Evolutionary conservation across 805 yeast species (phyloP).

Genomic region (Limtongia smithiae): DNA sequence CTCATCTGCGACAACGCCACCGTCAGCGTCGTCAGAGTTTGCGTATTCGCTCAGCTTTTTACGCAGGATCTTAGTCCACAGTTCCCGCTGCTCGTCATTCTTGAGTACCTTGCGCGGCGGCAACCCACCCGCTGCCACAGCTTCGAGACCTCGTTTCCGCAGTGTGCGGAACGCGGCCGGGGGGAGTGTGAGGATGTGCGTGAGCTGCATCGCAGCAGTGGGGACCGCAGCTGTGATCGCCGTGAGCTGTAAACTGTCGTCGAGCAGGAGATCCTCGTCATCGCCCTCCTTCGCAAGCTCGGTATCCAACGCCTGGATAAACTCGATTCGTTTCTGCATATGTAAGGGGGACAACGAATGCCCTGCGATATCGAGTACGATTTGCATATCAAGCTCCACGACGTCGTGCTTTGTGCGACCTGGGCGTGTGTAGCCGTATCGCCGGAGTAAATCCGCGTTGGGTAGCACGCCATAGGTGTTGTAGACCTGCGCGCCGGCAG

Average conservation of each 20-base stretch:
- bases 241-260: conserved; percentile 22
- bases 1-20: conserved; percentile 26
- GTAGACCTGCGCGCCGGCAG: conserved; percentile 68
- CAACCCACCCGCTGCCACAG: conserved; percentile 2
- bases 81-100: conserved; percentile 22
- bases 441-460: conserved; percentile 80
- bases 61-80: conserved; percentile 17
- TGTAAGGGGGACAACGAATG: conserved; percentile 22
- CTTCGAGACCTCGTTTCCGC: conserved; percentile 14
- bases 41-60: conserved; percentile 14
- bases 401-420: conserved; percentile 50
- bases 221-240: conserved; percentile 15
- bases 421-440: conserved; percentile 80
- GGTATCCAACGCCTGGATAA: neutral
- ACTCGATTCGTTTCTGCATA: conserved; percentile 13
- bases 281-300: conserved; percentile 14
- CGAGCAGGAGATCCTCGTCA: conserved; percentile 22
- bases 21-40: conserved; percentile 18
- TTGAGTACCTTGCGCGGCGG: conserved; percentile 20
- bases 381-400: conserved; percentile 61
- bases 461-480: conserved; percentile 91
- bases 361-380: conserved; percentile 42
- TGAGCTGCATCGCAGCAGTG: conserved; percentile 18
- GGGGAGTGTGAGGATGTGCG: conserved; percentile 15
- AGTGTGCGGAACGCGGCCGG: conserved; percentile 19